A percentile compares a stretch with the other conserved stretches of the same genome.
phyloP scores from a whole-genome alignment of 495 filamentous ascomycete genomes.

The Lindgomyces ingoldianus region DNA sequence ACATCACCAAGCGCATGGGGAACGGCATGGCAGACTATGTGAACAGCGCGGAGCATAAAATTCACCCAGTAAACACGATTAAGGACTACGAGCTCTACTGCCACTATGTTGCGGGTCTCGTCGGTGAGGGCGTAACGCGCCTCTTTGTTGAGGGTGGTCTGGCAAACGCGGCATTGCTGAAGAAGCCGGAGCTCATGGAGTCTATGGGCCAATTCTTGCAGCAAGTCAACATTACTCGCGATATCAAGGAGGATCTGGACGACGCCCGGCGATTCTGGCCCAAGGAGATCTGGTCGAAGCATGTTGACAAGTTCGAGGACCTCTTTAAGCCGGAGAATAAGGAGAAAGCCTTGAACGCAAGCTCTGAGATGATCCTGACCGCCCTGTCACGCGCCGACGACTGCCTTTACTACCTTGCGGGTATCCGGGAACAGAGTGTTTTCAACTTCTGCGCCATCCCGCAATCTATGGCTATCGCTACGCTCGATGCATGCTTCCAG shows the following conservation, averaged over 20 bases:
- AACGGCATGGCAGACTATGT: conserved; percentile 98
- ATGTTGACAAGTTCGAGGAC: conserved; percentile 86
- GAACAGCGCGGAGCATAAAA: conserved; percentile 74
- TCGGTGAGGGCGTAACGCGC: conserved; percentile 88
- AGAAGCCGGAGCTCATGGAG: conserved; percentile 78
- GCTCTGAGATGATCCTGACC: conserved; percentile 91
- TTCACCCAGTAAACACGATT: conserved; percentile 76
- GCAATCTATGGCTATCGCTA: conserved; percentile 98
- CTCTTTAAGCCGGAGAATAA: conserved; percentile 80
- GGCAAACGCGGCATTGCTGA: conserved; percentile 79
- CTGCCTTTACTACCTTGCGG: conserved; percentile 96
- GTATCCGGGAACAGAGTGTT: conserved; percentile 93
- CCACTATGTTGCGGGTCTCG: conserved; percentile 95
- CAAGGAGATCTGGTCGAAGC: conserved; percentile 92
- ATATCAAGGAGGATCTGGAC: conserved; percentile 84
- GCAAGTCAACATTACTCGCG: conserved; percentile 98
- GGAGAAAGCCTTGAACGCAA: conserved; percentile 80
- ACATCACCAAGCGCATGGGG: conserved; percentile 94
- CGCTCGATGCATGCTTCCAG: conserved; percentile 85
- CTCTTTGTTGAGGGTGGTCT: conserved; percentile 87
- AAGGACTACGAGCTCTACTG: conserved; percentile 94
- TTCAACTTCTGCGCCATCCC: conserved; percentile 99
- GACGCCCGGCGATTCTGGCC: conserved; percentile 92
- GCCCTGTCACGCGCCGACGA: conserved; percentile 86
- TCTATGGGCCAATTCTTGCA: conserved; percentile 97